Base-by-base conservation (phyloP, 495 filamentous ascomycete species). In the Corynascus novoguineensis region DNA sequence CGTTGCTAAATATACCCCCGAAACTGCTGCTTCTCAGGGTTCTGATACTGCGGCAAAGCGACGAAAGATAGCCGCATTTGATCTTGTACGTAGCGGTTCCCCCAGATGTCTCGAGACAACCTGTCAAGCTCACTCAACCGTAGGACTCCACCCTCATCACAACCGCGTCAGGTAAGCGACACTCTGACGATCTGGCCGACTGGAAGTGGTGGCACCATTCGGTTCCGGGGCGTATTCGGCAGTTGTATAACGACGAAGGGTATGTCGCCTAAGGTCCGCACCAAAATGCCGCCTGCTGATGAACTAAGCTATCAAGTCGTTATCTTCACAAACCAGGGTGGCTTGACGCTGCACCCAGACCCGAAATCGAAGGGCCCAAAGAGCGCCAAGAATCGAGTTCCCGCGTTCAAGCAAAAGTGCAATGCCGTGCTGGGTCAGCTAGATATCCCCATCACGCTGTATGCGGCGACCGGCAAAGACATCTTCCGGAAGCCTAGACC, bases 191-290 rank as follows among this genome's bases (percentile, higher is more conserved):
- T 57, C 78, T 83, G 0, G 70, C 76, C 4, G 93, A 97, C 69
- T 99, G 93, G 93, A 88, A 87, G 72, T 99, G 93, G 93, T 97
- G 92, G 92, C 76, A 95, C 65, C 42, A 71, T 10, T 79, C 69
- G 17, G 88, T 97, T 1, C 89, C 89, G 1, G 69, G 66, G 0
- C 80, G 70, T 12, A 59, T 98, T 9, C 79, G 78, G 50, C 72
- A 83, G 44, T 72, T 97, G 7, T 76, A 89, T 60, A 31, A 68
- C 14, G 72, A 80, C 29, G 82, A 90, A 65, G 89, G 88, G 83
- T 95, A 75, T 40, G 55, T 44, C 31, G 25, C 17, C 5, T 17
- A 29, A 31, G 19, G 34, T 37, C 11, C 19, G 12, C 7, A 21
- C 22, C 10, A 10, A 9, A 10, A 0, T 0, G 3, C 25, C 15